Percentiles rank a stretch among this genome's conserved stretches.
These are phyloP conservation scores for Rhizophora apiculata DNA, from an alignment of 345 rosid species.

Conservation along the genomic window DNA sequence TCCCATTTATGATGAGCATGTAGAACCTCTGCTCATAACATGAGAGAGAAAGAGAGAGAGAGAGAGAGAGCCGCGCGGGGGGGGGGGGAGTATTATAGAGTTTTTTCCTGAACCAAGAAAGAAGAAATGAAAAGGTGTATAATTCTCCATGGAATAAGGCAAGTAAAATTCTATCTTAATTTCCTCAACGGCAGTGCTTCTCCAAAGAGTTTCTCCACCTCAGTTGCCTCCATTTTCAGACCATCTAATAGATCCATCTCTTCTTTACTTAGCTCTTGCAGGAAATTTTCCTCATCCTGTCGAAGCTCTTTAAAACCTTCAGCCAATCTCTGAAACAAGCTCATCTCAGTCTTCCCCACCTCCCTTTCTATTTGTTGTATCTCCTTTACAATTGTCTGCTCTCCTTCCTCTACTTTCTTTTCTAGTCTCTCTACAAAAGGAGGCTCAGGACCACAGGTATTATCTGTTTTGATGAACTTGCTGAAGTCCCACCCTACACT, in stretches of 20 bases:
- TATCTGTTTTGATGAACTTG: conserved; percentile 63
- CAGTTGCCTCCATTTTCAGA: conserved; percentile 79
- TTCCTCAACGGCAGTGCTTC: conserved; percentile 64
- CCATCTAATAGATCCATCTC: conserved; percentile 66
- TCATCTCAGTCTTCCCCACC: conserved; percentile 63
- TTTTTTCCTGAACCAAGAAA: too few species aligned
- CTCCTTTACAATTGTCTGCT: conserved; percentile 58
- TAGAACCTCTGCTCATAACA: too few species aligned
- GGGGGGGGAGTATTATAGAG: too few species aligned
- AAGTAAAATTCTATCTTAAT: conserved; percentile 44
- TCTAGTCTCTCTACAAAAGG: conserved; percentile 87
- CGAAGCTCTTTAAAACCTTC: conserved; percentile 74
- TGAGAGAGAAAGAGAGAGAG: too few species aligned
- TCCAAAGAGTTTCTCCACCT: conserved; percentile 80
- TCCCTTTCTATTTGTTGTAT: conserved; percentile 58
- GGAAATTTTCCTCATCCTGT: conserved; percentile 61
- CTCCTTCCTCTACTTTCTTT: conserved; percentile 88
- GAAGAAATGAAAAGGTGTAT: too few species aligned
- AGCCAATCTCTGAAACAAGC: conserved; percentile 63
- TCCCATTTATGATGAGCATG: too few species aligned
- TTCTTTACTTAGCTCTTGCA: conserved; percentile 59
- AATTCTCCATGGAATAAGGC: too few species aligned
- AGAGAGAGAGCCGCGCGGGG: too few species aligned
- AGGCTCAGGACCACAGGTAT: conserved; percentile 87
- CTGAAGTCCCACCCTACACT: conserved; percentile 78